Base-by-base conservation (phyloP, 1,284 basidiomycete genomes). In the Microbotryum lychnidis-dioicae region DNA sequence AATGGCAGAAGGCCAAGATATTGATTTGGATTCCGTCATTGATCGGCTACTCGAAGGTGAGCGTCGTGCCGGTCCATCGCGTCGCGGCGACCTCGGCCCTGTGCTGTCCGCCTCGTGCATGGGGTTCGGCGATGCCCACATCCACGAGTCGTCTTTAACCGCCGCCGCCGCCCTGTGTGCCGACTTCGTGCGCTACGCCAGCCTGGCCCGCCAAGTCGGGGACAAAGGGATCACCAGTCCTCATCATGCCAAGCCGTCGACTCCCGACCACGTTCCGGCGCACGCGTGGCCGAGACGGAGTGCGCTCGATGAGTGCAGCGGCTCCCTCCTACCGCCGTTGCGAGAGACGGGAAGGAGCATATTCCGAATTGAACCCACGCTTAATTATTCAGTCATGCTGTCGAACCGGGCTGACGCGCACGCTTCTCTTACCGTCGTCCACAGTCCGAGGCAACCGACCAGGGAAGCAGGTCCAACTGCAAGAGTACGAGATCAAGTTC, bases 1-100 rank as follows among this genome's bases (percentile, higher is more conserved):
- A 4, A 79, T 80, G 78, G 78, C 78, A 63, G 79, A 80, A 69
- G 70, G 74, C 33, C 75, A 72, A 57, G 91, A 94, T 77, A 92
- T 96, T 78, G 92, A 96, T 83, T 84, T 97, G 69, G 92, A 97
- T 81, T 93, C 91, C 77, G 90, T 96, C 81, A 96, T 97, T 76
- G 92, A 96, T 85, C 84, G 91, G 67, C 82, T 96, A 69, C 81
- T 96, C 69, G 92, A 96, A 85, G 92, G 92, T 92, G 80, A 80
- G 88, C 79, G 29, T 25, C 48, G 42, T 16, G 18, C 21, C 14
- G 5, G 7, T 21, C 50, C 16, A 25, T 10, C 21, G 18, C 23
- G 23, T 21, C 3, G 23, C 37, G 44, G 37, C 31, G 31, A 31
- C 31, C 31, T 47, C 46, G 27, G 20, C 56, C 20, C 33, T 44